Conservation (phyloP, 176 grass and related monocot species). For the Avena insularis region DNA sequence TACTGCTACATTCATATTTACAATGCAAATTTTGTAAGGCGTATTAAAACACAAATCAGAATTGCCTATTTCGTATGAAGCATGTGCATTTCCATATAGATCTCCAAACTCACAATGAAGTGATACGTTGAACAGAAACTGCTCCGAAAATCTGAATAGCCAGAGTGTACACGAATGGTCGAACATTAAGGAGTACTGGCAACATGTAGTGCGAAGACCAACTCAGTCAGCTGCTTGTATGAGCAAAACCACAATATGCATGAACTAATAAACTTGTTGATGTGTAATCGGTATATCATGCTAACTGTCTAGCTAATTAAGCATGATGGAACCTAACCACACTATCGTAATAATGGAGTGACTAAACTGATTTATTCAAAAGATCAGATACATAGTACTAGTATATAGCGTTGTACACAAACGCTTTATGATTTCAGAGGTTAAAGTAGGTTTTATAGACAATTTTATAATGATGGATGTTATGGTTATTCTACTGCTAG, state of each 20-base stretch:
- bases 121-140: neutral
- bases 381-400: constrained; percentile 11
- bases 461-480: constrained; percentile 42
- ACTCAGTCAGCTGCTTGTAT: neutral
- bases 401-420: neutral
- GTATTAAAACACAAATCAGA: neutral
- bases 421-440: constrained; percentile 18
- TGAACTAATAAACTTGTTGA: neutral
- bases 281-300: neutral
- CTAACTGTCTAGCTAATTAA: neutral
- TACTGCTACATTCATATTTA: neutral
- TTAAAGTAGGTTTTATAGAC: constrained; percentile 35
- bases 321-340: neutral
- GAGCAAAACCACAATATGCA: neutral
- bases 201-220: neutral
- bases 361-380: neutral
- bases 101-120: neutral
- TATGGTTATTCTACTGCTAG: constrained; percentile 45
- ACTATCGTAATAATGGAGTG: neutral
- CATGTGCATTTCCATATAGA: neutral
- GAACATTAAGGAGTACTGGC: neutral
- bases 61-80: neutral
- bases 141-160: too few relatives aligned
- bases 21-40: neutral
- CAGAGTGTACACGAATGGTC: neutral